These are phyloP conservation scores for Fusarium pseudocircinatum DNA, from an alignment of 2,329 filamentous ascomycete species.

Conservation along the genomic window DNA sequence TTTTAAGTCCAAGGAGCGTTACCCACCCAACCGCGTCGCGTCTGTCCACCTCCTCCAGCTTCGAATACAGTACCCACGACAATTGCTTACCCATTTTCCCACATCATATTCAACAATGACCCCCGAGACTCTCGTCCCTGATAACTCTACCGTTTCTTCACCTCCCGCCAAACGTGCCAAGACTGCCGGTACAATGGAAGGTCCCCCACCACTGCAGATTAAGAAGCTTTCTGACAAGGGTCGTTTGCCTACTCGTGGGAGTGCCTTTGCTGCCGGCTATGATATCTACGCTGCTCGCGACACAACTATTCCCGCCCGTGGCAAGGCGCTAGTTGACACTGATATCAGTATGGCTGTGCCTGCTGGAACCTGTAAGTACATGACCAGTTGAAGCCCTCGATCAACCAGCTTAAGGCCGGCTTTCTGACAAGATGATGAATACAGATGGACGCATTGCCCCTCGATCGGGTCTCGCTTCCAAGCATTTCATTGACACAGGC, in stretches of 20 bases:
- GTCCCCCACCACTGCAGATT: constrained; percentile 75
- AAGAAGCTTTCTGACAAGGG: constrained; percentile 87
- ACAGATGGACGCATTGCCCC: constrained; percentile 89
- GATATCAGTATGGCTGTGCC: constrained; percentile 93
- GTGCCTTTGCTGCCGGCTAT: constrained; percentile 90
- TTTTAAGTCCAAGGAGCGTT: constrained; percentile 28
- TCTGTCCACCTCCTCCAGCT: constrained; percentile 40
- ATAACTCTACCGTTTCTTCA: constrained; percentile 66
- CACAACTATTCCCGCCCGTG: constrained; percentile 79
- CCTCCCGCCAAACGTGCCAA: constrained; percentile 85
- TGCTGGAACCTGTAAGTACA: constrained; percentile 81
- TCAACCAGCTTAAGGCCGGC: neutral
- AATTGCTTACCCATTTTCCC: constrained; percentile 38
- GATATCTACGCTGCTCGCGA: constrained; percentile 86
- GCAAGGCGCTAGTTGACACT: constrained; percentile 88
- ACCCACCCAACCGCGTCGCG: constrained; percentile 44
- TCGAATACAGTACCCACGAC: neutral
- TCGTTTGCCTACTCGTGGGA: constrained; percentile 87
- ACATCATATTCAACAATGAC: constrained; percentile 27
- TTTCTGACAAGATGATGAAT: neutral
- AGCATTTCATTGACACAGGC: constrained; percentile 96
- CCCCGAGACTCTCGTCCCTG: constrained; percentile 46
- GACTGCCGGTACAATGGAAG: constrained; percentile 58
- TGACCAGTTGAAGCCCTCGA: neutral
- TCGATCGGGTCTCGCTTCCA: constrained; percentile 88